Percentiles rank a stretch among this genome's conserved stretches.
Evolutionary conservation across 352 stramenopile genomes (phyloP).

Genomic region (Phytophthora brassicae): DNA sequence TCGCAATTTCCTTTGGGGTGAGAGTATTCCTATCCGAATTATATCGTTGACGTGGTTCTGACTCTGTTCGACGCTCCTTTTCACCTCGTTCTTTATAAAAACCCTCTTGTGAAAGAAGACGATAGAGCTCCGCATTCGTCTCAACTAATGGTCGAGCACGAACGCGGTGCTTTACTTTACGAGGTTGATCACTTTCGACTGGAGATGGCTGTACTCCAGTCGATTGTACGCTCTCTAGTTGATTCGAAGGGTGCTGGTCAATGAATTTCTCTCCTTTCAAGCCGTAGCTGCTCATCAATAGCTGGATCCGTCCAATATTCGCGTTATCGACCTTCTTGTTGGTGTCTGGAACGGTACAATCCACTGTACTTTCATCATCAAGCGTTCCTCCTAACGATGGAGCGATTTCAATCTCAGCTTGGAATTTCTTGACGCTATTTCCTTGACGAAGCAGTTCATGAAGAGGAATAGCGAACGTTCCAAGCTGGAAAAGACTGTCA

Average conservation of each 20-base stretch:
- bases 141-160: conserved; percentile 73
- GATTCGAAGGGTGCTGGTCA: conserved; percentile 13
- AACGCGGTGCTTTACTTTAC: conserved; percentile 61
- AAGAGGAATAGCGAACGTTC: conserved; percentile 82
- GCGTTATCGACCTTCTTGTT: not conserved
- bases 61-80: conserved; percentile 1
- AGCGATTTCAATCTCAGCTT: conserved; percentile 73
- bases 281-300: conserved; percentile 90
- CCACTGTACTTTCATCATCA: conserved; percentile 14
- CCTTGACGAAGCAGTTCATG: conserved; percentile 90
- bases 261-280: conserved; percentile 50
- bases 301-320: conserved; percentile 62
- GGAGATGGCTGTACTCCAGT: not conserved
- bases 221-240: not conserved
- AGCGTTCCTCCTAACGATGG: conserved; percentile 31
- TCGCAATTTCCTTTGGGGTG: conserved; percentile 54
- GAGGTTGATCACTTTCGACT: too few species aligned
- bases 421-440: conserved; percentile 86
- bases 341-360: conserved; percentile 17
- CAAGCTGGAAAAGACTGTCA: conserved; percentile 89
- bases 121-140: conserved; percentile 68
- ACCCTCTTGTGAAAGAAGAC: conserved; percentile 58
- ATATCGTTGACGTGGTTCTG: conserved; percentile 25
- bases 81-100: conserved; percentile 44
- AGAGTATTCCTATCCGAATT: conserved; percentile 48